These are phyloP conservation scores for Macroventuria anomochaeta DNA, from an alignment of 2,329 filamentous ascomycete genomes.

Conservation along the genomic window DNA sequence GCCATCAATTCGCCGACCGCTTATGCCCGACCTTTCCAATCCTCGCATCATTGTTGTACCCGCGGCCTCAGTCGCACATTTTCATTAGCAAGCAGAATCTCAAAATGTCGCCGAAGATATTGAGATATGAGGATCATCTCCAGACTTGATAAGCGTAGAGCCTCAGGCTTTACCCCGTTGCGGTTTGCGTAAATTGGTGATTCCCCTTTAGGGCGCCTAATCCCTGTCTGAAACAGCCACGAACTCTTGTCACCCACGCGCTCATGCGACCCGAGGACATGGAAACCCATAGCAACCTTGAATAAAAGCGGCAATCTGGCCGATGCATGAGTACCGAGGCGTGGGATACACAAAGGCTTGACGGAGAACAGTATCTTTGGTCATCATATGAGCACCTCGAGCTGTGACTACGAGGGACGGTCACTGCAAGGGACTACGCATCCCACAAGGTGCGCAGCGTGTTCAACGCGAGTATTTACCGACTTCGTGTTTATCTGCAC, in stretches of 20 bases:
- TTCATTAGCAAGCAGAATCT: background rate
- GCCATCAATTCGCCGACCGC: slow-evolving; percentile 12
- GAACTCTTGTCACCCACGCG: slow-evolving; percentile 1
- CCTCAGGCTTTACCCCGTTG: slow-evolving; percentile 2
- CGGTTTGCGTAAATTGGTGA: slow-evolving; percentile 2
- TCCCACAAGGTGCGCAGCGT: background rate
- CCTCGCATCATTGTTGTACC: background rate
- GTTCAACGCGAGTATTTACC: background rate
- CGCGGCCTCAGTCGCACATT: background rate
- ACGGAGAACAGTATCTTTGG: background rate
- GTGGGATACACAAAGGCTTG: slow-evolving; percentile 10
- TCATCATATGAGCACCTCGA: slow-evolving; percentile 19
- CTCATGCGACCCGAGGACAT: slow-evolving; percentile 16
- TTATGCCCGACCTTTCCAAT: slow-evolving; percentile 2
- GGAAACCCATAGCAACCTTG: slow-evolving; percentile 18
- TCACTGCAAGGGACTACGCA: background rate
- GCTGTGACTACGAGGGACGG: slow-evolving; percentile 10
- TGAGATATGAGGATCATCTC: slow-evolving; percentile 12
- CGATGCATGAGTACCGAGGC: slow-evolving; percentile 27
- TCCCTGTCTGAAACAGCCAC: slow-evolving; percentile 17
- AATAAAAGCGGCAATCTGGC: slow-evolving; percentile 19
- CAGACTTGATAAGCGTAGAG: slow-evolving; percentile 6
- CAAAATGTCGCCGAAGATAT: background rate
- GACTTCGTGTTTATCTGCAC: background rate
- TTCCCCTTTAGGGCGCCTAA: background rate